Base-by-base conservation (phyloP, 345 rosid genomes). In the Orychophragmus violaceus region DNA sequence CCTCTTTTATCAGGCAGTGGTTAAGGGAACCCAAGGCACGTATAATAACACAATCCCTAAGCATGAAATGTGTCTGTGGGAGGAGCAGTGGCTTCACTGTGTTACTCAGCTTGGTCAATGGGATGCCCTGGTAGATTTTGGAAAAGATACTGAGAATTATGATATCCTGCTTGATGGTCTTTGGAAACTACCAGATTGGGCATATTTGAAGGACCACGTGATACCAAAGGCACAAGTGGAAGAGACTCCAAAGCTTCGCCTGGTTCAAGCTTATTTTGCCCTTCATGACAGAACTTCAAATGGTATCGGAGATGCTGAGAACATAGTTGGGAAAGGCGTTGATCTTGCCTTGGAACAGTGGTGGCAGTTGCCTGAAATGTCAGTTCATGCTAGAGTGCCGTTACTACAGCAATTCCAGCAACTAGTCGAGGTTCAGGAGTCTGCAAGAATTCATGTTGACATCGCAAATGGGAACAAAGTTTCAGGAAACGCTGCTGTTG, bases 61-160 rank as follows among this genome's bases (percentile, higher is more conserved):
- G 82, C 96, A 97, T 62, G 99, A 94, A 82, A 90, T 94, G 99
- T 90, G 99, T 70, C 85, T 94, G 35, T 94, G 99, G 99, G 99
- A 94, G 87, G 99, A 94, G 80, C 97, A 94, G 60, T 94, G 99
- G 99, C 80, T 90, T 55, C 79, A 82, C 75, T 94, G 99, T 79
- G 96, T 88, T 44, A 81, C 69, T 69, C 99, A 94, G 71, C 95
- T 94, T 59, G 82, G 96, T 75, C 97, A 94, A 77, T 94, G 99
- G 99, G 96, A 88, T 78, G 95, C 96, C 9, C 71, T 94, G 66
- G 95, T 84, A 19, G 97, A 94, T 17, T 94, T 88, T 78, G 97
- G 99, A 61, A 94, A 90, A 81, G 83, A 77, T 70, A 73, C 82
- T 64, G 99, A 88, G 72, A 88, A 90, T 69, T 90, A 94, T 78